Evolutionary conservation across 495 filamentous ascomycete genomes (phyloP).

Genomic region (Chaetomidium leptoderma): DNA sequence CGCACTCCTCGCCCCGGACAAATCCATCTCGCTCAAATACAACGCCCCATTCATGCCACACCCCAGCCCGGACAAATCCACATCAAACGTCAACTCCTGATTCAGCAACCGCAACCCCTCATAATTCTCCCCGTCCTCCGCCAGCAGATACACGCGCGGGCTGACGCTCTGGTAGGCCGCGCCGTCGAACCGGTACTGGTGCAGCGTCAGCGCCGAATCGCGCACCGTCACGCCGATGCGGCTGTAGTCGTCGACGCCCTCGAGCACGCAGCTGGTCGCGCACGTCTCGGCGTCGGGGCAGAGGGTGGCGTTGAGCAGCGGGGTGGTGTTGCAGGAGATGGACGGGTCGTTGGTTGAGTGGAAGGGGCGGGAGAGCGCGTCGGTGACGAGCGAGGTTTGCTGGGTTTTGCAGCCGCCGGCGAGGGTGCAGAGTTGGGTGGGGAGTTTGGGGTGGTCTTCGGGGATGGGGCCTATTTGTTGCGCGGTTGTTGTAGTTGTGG

Average conservation of each 20-base stretch:
- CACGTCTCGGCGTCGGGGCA: constrained; percentile 48
- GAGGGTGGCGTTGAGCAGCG: constrained; percentile 31
- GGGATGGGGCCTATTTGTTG: no score
- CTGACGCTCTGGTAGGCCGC: constrained; percentile 33
- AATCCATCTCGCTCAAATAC: constrained; percentile 62
- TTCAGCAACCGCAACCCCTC: constrained; percentile 56
- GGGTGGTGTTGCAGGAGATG: constrained; percentile 49
- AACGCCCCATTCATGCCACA: constrained; percentile 68
- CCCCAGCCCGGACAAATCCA: constrained; percentile 56
- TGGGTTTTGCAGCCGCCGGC: constrained; percentile 49
- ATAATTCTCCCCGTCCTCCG: constrained; percentile 49
- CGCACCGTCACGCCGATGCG: constrained; percentile 43
- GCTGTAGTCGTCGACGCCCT: constrained; percentile 46
- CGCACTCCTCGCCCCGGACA: constrained; percentile 48
- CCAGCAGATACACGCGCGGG: constrained; percentile 61
- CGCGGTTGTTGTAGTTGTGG: no score
- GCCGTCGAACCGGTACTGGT: constrained; percentile 31
- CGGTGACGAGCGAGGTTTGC: constrained; percentile 55
- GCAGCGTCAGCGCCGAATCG: constrained; percentile 48
- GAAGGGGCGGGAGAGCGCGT: constrained; percentile 40
- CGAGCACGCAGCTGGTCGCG: constrained; percentile 49
- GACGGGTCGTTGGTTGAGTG: constrained; percentile 18
- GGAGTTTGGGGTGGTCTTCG: constrained; percentile 59
- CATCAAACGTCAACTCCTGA: constrained; percentile 61
- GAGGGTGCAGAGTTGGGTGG: constrained; percentile 53